Evolutionary conservation across 169 alveolate species (phyloP), one percentile per base, ranked within the genome.

Genomic region (Plasmodium yoelii): DNA sequence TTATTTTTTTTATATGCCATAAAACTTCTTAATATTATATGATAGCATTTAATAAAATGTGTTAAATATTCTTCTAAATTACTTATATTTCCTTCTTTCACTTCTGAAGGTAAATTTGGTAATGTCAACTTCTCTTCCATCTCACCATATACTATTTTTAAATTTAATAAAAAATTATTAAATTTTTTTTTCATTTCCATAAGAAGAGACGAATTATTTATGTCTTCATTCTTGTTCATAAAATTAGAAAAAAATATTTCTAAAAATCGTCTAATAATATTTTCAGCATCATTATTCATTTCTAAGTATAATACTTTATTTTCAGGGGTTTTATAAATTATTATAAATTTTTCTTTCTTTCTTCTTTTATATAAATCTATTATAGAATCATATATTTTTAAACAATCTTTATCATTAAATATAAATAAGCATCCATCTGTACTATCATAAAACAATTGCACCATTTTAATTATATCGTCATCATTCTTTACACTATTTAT

Each of bases 231-330:
- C 39, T 80, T 80, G 49, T 80, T 80, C 90, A 80, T 80, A 65
- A 80, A 80, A 44, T 67, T 80, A 18, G 82, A 80, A 67, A 80
- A 80, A 53, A 80, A 80, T 28, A 67, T 65, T 55, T 80, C 90
- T 60, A 80, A 67, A 80, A 80, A 80, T 39, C 51, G 65, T 47
- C 90, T 49, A 26, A 70, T 67, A 22, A 80, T 71, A 80, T 65
- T 80, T 53, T 80, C 90, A 13, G 90, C 90, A 80, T 80, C 90
- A 80, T 51, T 80, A 42, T 80, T 80, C 90, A 80, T 80, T 67
- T 80, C 90, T 26, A 80, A 47, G 46, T 28, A 80, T 18, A 80
- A 71, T 3, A 57, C 53, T 6, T 67, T 80, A 13, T 60, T 28
- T 61, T 80, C 64, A 19, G 57, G 47, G n/a, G 80, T 80, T 46